These are phyloP conservation scores for Aureobasidium subglaciale DNA, from an alignment of 2,329 filamentous ascomycete genomes.

Conservation along the genomic window DNA sequence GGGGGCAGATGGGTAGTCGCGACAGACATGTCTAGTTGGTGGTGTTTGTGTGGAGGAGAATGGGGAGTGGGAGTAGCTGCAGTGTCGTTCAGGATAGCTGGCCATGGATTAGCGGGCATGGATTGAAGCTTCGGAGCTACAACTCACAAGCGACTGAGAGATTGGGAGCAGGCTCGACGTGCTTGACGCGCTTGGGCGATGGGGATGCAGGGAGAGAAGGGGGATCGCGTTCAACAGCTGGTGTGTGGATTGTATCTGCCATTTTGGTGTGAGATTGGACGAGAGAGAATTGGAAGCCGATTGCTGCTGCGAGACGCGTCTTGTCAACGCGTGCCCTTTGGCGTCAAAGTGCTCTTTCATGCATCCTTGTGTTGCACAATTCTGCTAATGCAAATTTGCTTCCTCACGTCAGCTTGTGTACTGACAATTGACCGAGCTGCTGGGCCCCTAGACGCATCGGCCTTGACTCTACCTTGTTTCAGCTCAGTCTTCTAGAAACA, in stretches of 20 bases:
- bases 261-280: conserved; percentile 17
- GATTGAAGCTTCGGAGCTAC: not conserved
- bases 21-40: conserved; percentile 14
- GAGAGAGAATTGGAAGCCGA: not conserved
- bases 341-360: not conserved
- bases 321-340: not conserved
- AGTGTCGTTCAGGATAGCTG: conserved; percentile 32
- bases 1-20: conserved; percentile 22
- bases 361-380: not conserved
- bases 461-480: not conserved
- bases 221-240: conserved; percentile 34
- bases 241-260: conserved; percentile 27
- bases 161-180: conserved; percentile 38
- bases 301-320: not conserved
- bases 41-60: conserved; percentile 20
- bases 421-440: not conserved
- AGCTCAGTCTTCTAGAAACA: not conserved
- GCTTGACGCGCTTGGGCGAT: conserved; percentile 73
- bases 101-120: not conserved
- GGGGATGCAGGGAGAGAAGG: conserved; percentile 64
- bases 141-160: conserved; percentile 30
- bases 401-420: not conserved
- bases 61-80: conserved; percentile 28
- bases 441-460: not conserved
- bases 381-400: not conserved